Evolutionary conservation across 2,329 filamentous ascomycete species (phyloP).

Genomic region (Fusarium redolens): DNA sequence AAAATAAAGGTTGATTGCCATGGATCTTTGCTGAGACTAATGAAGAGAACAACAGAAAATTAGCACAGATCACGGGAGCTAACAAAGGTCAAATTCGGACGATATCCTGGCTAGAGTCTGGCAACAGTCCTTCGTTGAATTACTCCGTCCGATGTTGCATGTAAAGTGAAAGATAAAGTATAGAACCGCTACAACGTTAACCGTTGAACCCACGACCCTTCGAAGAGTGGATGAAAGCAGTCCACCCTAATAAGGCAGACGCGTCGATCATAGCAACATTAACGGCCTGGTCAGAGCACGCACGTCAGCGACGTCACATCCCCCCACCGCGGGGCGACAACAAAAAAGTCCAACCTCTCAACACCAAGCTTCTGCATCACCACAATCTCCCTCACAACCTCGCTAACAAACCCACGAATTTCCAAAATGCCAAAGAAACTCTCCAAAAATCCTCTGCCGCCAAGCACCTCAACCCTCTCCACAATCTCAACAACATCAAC

Average conservation of each 20-base stretch:
- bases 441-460: slow-evolving; percentile 44
- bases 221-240: neutral
- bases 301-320: slow-evolving; percentile 14
- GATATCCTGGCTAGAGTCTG: neutral
- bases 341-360: slow-evolving; percentile 22
- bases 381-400: neutral
- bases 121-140: neutral
- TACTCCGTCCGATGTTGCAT: neutral
- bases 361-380: slow-evolving; percentile 14
- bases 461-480: slow-evolving; percentile 37
- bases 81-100: too few species aligned
- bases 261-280: neutral
- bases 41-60: neutral
- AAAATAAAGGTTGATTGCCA: neutral
- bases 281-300: neutral
- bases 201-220: neutral
- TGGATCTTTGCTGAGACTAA: too few species aligned
- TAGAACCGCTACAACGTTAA: neutral
- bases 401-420: neutral
- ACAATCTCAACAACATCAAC: slow-evolving; percentile 47
- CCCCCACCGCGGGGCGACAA: slow-evolving; percentile 20
- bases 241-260: neutral
- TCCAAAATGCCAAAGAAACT: slow-evolving; percentile 49
- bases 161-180: neutral
- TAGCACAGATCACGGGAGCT: fast-evolving